Conservation (phyloP, 768 basidiomycete species). For the Tylopilus felleus region DNA sequence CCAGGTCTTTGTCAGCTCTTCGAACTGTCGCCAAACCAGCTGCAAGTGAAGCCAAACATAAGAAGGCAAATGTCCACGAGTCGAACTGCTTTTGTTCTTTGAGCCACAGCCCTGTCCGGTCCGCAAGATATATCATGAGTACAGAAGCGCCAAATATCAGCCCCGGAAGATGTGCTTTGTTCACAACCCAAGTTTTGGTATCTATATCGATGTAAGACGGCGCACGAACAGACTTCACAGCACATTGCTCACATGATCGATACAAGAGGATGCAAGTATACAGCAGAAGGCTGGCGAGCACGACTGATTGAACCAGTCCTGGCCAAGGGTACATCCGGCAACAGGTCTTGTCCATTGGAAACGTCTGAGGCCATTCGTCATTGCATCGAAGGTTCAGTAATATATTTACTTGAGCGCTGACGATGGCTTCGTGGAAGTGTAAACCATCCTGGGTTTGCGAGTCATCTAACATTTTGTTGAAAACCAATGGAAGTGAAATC, state of each 20-base stretch:
- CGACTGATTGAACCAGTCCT: conserved; percentile 49
- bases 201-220: conserved; percentile 15
- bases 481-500: conserved; percentile 67
- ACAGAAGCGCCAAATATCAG: conserved; percentile 65
- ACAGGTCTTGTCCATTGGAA: conserved; percentile 74
- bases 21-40: conserved; percentile 65
- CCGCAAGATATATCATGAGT: conserved; percentile 70
- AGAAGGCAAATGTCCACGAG: conserved; percentile 59
- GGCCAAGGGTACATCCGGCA: conserved; percentile 76
- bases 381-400: conserved; percentile 83
- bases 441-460: conserved; percentile 81
- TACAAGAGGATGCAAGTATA: conserved; percentile 50
- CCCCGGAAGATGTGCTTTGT: conserved; percentile 35
- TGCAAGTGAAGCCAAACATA: conserved; percentile 51
- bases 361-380: conserved; percentile 54
- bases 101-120: conserved; percentile 82
- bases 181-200: conserved; percentile 14
- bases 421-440: conserved; percentile 65
- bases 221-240: conserved; percentile 6
- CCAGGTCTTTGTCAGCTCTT: conserved; percentile 75
- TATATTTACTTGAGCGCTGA: conserved; percentile 70
- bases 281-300: conserved; percentile 45
- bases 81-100: conserved; percentile 88
- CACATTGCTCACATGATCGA: conserved; percentile 29
- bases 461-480: conserved; percentile 75